A percentile compares a stretch with the other conserved stretches of the same genome.
Evolutionary conservation across 2,329 filamentous ascomycete species (phyloP).

Genomic region (Trichoderma afroharzianum): DNA sequence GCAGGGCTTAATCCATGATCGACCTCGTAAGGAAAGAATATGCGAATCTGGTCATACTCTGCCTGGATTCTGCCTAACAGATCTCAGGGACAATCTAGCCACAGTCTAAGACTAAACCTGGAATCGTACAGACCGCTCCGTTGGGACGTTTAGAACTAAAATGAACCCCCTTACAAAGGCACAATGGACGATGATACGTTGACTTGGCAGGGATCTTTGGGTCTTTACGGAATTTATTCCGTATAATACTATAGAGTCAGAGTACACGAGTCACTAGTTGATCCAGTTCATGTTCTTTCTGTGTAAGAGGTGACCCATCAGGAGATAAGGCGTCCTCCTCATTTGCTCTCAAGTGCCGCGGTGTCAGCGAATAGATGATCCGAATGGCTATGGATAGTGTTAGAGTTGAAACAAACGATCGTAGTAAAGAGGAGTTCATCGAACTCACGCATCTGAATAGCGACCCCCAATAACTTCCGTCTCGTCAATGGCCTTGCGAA

Average conservation of each 20-base stretch:
- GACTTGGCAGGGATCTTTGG: background rate
- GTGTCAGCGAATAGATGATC: slow-evolving; percentile 2
- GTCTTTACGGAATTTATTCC: background rate
- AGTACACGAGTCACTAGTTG: background rate
- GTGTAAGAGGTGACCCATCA: background rate
- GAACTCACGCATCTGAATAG: slow-evolving; percentile 20
- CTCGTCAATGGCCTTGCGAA: slow-evolving; percentile 30
- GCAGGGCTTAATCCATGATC: background rate
- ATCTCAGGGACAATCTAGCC: background rate
- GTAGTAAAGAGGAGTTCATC: too few relatives aligned
- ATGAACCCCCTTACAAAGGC: background rate
- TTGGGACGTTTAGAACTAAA: background rate
- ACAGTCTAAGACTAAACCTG: background rate
- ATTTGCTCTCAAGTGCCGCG: background rate
- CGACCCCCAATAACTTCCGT: slow-evolving; percentile 28
- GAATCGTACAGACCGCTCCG: background rate
- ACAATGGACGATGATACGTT: background rate
- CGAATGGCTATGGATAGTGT: background rate
- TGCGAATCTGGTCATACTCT: background rate
- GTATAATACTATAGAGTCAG: background rate
- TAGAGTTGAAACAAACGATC: background rate
- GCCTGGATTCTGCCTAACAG: background rate
- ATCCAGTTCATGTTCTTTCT: background rate
- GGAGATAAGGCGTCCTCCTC: background rate
- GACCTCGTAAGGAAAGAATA: background rate